Conservation (phyloP, 768 basidiomycete genomes). For the Trametes cinnabarina region DNA sequence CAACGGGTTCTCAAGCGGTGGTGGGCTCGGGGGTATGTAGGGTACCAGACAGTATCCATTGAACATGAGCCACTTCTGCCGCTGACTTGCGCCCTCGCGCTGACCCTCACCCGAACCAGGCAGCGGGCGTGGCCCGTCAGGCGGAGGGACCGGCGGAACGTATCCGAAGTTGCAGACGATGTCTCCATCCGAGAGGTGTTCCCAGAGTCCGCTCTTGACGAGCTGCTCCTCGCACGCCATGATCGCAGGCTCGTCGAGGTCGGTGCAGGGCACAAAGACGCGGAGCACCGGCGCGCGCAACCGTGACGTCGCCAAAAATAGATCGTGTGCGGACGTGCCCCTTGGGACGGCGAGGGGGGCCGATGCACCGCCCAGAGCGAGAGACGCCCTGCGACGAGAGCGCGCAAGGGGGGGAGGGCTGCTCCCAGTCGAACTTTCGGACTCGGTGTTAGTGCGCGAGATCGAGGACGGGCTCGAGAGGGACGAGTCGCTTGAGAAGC, state of each 20-base stretch:
- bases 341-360: conserved; percentile 26
- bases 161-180: conserved; percentile 80
- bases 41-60: conserved; percentile 62
- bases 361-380: not conserved
- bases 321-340: conserved; percentile 53
- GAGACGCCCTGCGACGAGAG: conserved; percentile 6
- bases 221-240: conserved; percentile 68
- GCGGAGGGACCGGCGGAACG: conserved; percentile 47
- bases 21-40: conserved; percentile 52
- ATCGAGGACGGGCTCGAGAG: conserved; percentile 32
- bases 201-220: conserved; percentile 65
- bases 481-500: conserved; percentile 49
- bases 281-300: conserved; percentile 70
- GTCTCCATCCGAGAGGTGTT: conserved; percentile 72
- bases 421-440: conserved; percentile 8
- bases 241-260: conserved; percentile 47
- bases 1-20: conserved; percentile 56
- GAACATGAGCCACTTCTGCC: conserved; percentile 64
- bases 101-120: conserved; percentile 16
- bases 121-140: conserved; percentile 21
- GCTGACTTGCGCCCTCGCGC: conserved; percentile 13
- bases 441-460: conserved; percentile 23
- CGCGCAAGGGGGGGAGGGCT: not conserved
- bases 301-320: conserved; percentile 56
- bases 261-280: conserved; percentile 70